phyloP scores from a whole-genome alignment of 306 rosid species.

The Trichosanthes truncata region DNA sequence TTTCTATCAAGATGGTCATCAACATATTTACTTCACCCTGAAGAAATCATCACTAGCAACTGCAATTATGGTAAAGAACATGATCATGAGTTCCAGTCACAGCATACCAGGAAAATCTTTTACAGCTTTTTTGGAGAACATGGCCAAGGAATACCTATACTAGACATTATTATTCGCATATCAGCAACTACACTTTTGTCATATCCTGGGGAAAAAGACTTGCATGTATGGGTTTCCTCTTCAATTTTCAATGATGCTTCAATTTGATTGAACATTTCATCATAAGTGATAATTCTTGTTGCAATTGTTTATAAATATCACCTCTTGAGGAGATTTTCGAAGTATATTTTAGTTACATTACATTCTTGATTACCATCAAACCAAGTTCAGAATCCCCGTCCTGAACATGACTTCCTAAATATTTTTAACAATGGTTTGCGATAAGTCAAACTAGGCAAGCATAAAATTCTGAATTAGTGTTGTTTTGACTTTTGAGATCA shows the following conservation, averaged over 20 bases:
- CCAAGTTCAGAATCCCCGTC: neutral
- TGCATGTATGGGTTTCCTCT: conserved; percentile 49
- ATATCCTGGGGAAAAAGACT: conserved; percentile 83
- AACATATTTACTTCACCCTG: conserved; percentile 73
- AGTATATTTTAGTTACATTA: neutral
- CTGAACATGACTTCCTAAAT: neutral
- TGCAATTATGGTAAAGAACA: conserved; percentile 9
- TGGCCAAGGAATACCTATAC: conserved; percentile 70
- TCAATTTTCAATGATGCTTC: neutral
- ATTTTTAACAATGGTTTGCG: neutral
- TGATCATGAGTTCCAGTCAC: conserved; percentile 28
- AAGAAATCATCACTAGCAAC: conserved; percentile 26
- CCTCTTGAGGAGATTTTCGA: neutral
- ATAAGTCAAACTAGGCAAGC: neutral
- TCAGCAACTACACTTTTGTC: conserved; percentile 55
- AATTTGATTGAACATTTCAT: neutral
- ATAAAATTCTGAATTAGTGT: neutral
- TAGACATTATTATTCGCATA: conserved; percentile 76
- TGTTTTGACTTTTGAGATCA: neutral
- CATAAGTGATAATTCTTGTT: neutral
- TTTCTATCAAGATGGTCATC: conserved; percentile 95
- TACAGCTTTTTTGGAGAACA: conserved; percentile 69
- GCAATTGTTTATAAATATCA: neutral
- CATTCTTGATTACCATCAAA: neutral
- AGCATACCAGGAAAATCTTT: conserved; percentile 39